phyloP scores from a whole-genome alignment of 345 rosid species.

The Eucalyptus curtisii region DNA sequence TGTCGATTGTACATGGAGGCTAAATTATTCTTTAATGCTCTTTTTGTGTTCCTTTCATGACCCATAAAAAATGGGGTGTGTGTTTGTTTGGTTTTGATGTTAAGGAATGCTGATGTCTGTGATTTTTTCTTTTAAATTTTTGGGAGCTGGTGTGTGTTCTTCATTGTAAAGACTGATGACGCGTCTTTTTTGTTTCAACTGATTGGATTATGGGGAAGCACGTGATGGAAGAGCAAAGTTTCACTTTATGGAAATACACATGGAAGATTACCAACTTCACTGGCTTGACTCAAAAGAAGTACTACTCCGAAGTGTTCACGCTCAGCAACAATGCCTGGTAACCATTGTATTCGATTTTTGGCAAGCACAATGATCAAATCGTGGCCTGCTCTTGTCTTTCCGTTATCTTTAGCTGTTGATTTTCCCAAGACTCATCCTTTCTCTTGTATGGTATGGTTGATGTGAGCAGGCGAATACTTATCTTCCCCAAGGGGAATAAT shows the following conservation, averaged over 20 bases:
- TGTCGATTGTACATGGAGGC: no score
- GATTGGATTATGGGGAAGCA: not conserved
- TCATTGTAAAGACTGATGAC: not conserved
- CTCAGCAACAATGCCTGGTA: conserved; percentile 6
- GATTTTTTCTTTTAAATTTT: not conserved
- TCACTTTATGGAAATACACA: not conserved
- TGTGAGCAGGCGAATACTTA: not conserved
- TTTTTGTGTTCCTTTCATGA: no score
- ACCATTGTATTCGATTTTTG: not conserved
- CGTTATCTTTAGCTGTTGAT: not conserved
- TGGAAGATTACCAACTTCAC: conserved; percentile 13
- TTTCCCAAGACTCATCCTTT: conserved; percentile 11
- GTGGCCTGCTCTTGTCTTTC: not conserved
- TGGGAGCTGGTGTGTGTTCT: not conserved
- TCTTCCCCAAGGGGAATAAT: conserved; percentile 9
- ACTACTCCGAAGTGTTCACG: conserved; percentile 4
- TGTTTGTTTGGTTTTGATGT: not conserved
- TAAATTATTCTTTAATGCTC: no score
- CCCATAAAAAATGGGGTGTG: no score
- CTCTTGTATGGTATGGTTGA: conserved; percentile 38
- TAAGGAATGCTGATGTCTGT: not conserved
- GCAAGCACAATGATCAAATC: not conserved
- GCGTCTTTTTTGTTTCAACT: not conserved
- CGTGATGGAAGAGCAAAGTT: not conserved
- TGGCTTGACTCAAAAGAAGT: not conserved